phyloP scores from a whole-genome alignment of 2,329 filamentous ascomycete species.

The Fusarium anthophilum region DNA sequence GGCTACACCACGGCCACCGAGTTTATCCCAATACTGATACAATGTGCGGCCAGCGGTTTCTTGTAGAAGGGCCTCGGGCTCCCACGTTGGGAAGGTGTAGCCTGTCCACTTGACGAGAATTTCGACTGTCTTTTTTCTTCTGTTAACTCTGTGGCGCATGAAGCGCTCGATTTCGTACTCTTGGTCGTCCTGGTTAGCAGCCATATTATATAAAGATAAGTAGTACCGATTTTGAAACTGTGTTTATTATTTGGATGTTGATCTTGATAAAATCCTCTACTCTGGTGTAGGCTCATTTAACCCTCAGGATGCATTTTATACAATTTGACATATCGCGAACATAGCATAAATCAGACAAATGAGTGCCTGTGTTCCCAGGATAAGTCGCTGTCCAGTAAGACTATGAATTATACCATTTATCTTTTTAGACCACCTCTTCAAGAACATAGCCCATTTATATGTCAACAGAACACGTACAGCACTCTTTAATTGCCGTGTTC shows the following conservation, averaged over 20 bases:
- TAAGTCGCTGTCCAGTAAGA: background rate
- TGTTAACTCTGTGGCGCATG: background rate
- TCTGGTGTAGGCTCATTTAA: background rate
- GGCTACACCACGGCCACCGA: background rate
- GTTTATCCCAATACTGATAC: background rate
- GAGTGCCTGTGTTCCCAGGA: no score
- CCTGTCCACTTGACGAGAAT: background rate
- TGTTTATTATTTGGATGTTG: rapidly evolving
- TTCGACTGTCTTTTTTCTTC: background rate
- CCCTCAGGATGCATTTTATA: background rate
- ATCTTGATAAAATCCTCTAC: rapidly evolving
- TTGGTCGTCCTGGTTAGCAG: background rate
- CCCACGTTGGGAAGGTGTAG: background rate
- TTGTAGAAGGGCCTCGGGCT: background rate
- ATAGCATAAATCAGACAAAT: rapidly evolving
- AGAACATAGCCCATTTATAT: rapidly evolving
- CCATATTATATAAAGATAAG: background rate
- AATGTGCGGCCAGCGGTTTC: background rate
- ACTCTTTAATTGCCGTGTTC: rapidly evolving
- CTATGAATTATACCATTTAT: rapidly evolving
- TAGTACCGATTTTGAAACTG: background rate
- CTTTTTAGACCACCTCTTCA: rapidly evolving
- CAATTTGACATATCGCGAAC: background rate
- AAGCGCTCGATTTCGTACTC: background rate
- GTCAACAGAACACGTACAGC: rapidly evolving